phyloP scores from a whole-genome alignment of 2,329 filamentous ascomycete species.

The Exophiala sp. region DNA sequence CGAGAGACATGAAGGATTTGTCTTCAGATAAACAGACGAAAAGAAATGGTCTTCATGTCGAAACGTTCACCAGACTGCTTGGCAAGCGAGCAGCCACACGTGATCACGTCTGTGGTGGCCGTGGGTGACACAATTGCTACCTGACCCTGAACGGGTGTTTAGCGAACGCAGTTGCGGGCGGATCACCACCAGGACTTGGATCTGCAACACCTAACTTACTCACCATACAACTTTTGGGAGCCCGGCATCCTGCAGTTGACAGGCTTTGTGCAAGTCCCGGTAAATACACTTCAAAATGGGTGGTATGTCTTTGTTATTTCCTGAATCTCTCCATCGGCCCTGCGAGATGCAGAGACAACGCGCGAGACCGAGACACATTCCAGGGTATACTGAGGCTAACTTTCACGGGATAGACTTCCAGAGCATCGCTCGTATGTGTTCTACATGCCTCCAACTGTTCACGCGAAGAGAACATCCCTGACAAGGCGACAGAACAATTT shows the following conservation, averaged over 20 bases:
- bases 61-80: background rate
- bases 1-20: background rate
- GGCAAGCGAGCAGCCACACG: background rate
- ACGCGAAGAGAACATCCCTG: conserved; percentile 11
- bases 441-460: background rate
- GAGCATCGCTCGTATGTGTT: conserved; percentile 39
- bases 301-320: background rate
- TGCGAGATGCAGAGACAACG: background rate
- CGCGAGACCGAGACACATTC: too few relatives aligned
- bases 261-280: background rate
- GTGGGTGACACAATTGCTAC: conserved; percentile 2
- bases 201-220: background rate
- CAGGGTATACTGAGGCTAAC: conserved; percentile 1
- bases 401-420: conserved; percentile 34
- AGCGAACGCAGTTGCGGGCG: background rate
- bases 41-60: background rate
- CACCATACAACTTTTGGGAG: background rate
- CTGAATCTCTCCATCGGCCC: too few relatives aligned
- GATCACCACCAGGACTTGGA: background rate
- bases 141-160: background rate
- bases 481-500: conserved; percentile 67
- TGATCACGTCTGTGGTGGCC: background rate
- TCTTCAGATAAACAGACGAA: background rate
- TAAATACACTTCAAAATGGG: background rate
- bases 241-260: background rate